Base-by-base conservation (phyloP, 108 stramenopile genomes). In the Nitzschia sp. region DNA sequence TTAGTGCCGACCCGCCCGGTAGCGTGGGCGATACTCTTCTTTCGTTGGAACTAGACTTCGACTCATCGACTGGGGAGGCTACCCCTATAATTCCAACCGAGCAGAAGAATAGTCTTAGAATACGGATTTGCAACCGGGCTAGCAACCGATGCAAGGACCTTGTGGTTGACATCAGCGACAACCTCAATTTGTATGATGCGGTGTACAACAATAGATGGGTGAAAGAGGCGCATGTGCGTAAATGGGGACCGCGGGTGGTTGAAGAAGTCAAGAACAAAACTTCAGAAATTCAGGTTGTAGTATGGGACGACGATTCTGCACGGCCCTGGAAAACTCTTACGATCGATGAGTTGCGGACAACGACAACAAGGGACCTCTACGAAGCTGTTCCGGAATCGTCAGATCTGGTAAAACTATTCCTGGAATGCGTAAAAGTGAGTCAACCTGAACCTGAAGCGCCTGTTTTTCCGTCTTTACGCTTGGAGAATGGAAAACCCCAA, bases 141-240 rank as follows among this genome's bases (percentile, higher is more conserved):
- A 57, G 68, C 19, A 26, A 48, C 1, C 36, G 69, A 29, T 68
- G 25, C 48, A 77, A 77, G 49, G 69, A 77, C 24, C 19, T 77
- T 18, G 30, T 77, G 21, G 57, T 77, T 28, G 54, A 65, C 3
- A 69, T 77, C 24, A 36, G 57, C 11, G 49, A 77, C 21, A 35
- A 68, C 30, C 30, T 64, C 33, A 77, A 54, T 6, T 34, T 77
- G 2, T 71, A 38, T 53, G 76, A 71, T 54, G 33, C 70, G 46
- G 38, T 77, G 19, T 77, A 77, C 36, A 35, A 77, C 64, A 35
- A 70, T 27, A 25, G 26, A 0, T 46, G 34, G n/a, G 76, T 77
- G 1, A 77, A 77, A 53, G 59, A 62, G 19, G 76, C 76, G 3
- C 59, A 77, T 57, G 58, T 70, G 4, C 63, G 76, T 11, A 77